These are phyloP conservation scores for Hymenoscyphus infarciens DNA, from an alignment of 2,329 filamentous ascomycete species.

Conservation along the genomic window DNA sequence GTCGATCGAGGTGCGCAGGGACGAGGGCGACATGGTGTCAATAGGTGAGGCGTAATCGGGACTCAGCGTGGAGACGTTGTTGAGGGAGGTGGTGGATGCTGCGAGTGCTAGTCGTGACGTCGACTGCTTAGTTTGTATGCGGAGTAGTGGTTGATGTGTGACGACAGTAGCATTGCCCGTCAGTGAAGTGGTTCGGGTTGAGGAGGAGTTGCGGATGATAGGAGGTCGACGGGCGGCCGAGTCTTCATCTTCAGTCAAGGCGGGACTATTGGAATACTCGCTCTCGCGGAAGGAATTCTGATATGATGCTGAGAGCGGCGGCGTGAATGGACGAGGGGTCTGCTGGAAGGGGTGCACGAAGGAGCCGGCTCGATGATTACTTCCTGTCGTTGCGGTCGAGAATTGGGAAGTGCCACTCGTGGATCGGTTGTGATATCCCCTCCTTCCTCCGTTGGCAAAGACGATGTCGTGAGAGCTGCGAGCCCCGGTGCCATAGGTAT, in stretches of 20 bases:
- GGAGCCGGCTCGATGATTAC: constrained; percentile 39
- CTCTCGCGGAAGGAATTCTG: constrained; percentile 51
- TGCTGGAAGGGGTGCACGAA: constrained; percentile 66
- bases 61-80: constrained; percentile 19
- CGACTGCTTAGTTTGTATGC: constrained; percentile 31
- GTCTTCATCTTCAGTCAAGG: constrained; percentile 32
- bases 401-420: constrained; percentile 53
- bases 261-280: constrained; percentile 41
- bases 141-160: constrained; percentile 17
- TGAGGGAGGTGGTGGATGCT: constrained; percentile 29
- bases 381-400: constrained; percentile 53
- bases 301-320: constrained; percentile 49
- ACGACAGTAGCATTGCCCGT: constrained; percentile 21
- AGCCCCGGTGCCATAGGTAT: constrained; percentile 24
- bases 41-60: constrained; percentile 27
- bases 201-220: constrained; percentile 27
- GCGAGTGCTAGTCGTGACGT: constrained; percentile 29
- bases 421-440: constrained; percentile 49
- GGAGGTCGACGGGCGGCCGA: constrained; percentile 15
- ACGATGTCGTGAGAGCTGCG: constrained; percentile 31
- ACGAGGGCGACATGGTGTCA: constrained; percentile 39
- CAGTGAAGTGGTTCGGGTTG: constrained; percentile 23
- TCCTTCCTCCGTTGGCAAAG: constrained; percentile 24
- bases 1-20: constrained; percentile 57
- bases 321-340: constrained; percentile 57